Percentiles rank a stretch among this genome's conserved stretches.
Evolutionary conservation across 2,329 filamentous ascomycete species (phyloP).

Genomic region (Fusarium burgessii): DNA sequence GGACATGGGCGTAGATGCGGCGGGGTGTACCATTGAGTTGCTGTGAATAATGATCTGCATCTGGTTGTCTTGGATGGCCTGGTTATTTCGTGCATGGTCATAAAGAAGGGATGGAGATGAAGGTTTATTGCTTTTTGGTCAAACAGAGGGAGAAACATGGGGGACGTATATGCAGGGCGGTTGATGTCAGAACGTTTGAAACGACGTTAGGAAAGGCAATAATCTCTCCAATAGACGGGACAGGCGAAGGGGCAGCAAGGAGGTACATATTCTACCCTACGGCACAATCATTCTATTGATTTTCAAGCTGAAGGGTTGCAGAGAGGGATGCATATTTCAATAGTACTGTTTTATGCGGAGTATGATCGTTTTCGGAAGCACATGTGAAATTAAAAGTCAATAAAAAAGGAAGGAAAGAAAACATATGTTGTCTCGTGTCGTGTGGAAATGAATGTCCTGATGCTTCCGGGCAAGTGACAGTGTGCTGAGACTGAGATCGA

Average conservation of each 20-base stretch:
- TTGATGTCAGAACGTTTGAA: constrained; percentile 4
- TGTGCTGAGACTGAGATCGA: constrained; percentile 24
- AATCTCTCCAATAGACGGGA: constrained; percentile 5
- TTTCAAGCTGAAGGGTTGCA: constrained; percentile 17
- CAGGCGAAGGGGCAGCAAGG: constrained; percentile 11
- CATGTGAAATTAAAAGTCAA: not conserved
- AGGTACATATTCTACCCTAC: constrained; percentile 8
- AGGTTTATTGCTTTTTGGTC: constrained; percentile 37
- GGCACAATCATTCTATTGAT: not conserved
- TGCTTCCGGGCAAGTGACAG: not conserved
- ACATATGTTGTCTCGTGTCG: not conserved
- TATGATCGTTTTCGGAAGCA: not conserved
- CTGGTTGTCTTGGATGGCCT: constrained; percentile 29
- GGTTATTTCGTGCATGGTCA: constrained; percentile 29
- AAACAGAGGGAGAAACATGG: constrained; percentile 20
- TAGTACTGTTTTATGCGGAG: not conserved
- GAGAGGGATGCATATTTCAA: constrained; percentile 11
- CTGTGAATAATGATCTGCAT: constrained; percentile 26
- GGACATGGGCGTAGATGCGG: not conserved
- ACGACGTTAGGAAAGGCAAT: constrained; percentile 13
- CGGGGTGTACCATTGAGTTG: constrained; percentile 1
- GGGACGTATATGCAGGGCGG: constrained; percentile 17
- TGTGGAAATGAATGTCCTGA: not conserved
- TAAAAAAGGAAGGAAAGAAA: not conserved
- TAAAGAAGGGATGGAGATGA: constrained; percentile 31